Conservation (phyloP, 352 stramenopile species). For the Globisporangium paddicum region DNA sequence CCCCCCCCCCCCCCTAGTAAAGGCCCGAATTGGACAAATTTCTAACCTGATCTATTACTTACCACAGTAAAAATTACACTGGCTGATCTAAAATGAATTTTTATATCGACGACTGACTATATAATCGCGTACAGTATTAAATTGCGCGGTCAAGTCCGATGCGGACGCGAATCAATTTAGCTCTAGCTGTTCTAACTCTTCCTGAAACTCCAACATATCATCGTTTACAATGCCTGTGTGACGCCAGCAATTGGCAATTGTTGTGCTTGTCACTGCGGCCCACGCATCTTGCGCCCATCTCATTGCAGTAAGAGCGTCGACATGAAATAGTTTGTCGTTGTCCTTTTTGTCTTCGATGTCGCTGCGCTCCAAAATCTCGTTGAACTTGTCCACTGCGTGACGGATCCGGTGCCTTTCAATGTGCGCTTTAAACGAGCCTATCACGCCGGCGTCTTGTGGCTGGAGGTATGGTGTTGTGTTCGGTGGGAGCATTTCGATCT, state of each 20-base stretch:
- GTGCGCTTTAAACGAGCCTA: neutral
- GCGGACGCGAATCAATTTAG: too few species aligned
- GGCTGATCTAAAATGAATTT: too few species aligned
- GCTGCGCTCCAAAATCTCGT: neutral
- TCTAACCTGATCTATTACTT: too few species aligned
- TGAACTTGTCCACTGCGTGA: neutral
- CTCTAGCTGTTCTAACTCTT: too few species aligned
- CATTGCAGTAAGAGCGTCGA: neutral
- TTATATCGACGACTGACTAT: too few species aligned
- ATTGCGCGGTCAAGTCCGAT: too few species aligned
- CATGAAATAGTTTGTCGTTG: neutral
- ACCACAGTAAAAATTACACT: too few species aligned
- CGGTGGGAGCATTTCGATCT: neutral
- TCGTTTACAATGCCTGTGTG: too few species aligned
- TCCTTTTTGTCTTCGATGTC: neutral
- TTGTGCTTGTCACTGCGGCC: neutral
- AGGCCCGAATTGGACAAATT: too few species aligned
- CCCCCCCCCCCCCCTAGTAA: too few species aligned
- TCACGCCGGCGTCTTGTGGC: neutral
- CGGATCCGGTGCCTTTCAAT: neutral
- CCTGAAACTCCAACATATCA: too few species aligned
- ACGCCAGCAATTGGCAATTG: conserved; percentile 1
- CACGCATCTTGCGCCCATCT: neutral
- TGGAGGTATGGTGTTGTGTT: neutral
- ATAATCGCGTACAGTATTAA: too few species aligned